These are phyloP conservation scores for Xylariaceae sp. DNA, from an alignment of 2,329 filamentous ascomycete species.

Conservation along the genomic window DNA sequence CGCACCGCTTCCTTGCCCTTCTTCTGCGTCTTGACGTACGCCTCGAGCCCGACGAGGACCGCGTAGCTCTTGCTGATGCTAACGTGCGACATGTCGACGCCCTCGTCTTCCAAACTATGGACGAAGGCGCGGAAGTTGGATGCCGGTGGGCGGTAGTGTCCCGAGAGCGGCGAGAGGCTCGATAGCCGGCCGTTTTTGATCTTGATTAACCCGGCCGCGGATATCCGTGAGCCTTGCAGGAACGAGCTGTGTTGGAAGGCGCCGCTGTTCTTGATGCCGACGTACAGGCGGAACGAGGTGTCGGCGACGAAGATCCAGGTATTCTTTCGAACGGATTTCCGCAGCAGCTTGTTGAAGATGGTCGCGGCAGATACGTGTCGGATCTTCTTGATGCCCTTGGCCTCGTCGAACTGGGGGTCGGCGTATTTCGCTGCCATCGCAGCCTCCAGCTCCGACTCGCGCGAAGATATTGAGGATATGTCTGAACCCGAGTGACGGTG, in stretches of 20 bases:
- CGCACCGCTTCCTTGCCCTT: slow-evolving; percentile 61
- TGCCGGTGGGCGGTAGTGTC: slow-evolving; percentile 84
- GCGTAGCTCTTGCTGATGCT: slow-evolving; percentile 82
- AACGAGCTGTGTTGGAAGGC: slow-evolving; percentile 93
- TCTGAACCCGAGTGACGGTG: slow-evolving; percentile 19
- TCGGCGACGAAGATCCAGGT: slow-evolving; percentile 95
- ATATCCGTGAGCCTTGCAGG: slow-evolving; percentile 78
- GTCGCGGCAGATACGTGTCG: slow-evolving; percentile 71
- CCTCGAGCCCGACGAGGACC: slow-evolving; percentile 79
- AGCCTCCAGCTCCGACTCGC: slow-evolving; percentile 55
- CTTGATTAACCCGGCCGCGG: slow-evolving; percentile 81
- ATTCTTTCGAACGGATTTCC: slow-evolving; percentile 79
- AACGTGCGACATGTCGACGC: slow-evolving; percentile 78
- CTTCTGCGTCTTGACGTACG: slow-evolving; percentile 70
- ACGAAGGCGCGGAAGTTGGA: slow-evolving; percentile 84
- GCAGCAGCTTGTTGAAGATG: slow-evolving; percentile 76
- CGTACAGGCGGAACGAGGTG: slow-evolving; percentile 80
- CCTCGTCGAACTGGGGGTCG: slow-evolving; percentile 63
- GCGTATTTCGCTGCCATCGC: slow-evolving; percentile 67
- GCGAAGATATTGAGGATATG: slow-evolving; percentile 40
- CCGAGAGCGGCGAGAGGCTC: slow-evolving; percentile 70
- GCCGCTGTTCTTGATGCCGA: slow-evolving; percentile 87
- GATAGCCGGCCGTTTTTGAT: slow-evolving; percentile 79
- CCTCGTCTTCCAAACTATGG: slow-evolving; percentile 68
- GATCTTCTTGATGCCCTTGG: slow-evolving; percentile 56